Conservation (phyloP, 495 filamentous ascomycete species). For the Penicillium maclennaniae region DNA sequence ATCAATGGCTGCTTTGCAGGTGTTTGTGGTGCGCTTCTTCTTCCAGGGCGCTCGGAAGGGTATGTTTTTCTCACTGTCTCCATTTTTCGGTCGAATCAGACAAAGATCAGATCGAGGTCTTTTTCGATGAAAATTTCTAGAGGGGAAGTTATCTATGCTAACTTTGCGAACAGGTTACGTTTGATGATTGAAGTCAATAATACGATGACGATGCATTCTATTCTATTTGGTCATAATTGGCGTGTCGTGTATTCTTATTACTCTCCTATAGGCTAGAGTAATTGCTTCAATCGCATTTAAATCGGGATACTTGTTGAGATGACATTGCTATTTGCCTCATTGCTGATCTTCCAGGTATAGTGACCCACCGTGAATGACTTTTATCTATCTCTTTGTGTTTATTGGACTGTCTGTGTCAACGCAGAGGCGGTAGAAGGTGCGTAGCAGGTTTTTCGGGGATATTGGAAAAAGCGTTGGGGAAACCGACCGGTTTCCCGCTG, state of each 20-base stretch:
- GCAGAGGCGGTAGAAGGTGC: not conserved
- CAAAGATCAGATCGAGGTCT: too few relatives aligned
- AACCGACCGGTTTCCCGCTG: not conserved
- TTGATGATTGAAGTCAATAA: conserved; percentile 39
- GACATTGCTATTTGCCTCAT: not conserved
- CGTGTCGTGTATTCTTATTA: not conserved
- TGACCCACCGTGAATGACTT: not conserved
- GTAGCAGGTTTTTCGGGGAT: not conserved
- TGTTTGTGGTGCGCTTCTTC: conserved; percentile 97
- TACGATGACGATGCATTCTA: conserved; percentile 32
- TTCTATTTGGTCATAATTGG: conserved; percentile 1
- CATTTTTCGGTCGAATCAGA: not conserved
- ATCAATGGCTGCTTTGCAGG: conserved; percentile 93
- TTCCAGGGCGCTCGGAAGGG: conserved; percentile 87
- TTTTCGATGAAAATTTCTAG: not conserved
- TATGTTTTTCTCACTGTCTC: conserved; percentile 30
- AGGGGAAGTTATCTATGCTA: not conserved
- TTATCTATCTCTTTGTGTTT: too few relatives aligned
- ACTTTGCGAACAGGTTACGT: conserved; percentile 30
- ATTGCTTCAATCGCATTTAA: not conserved
- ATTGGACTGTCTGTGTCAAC: not conserved
- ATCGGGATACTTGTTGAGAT: not conserved
- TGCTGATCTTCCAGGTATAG: not conserved
- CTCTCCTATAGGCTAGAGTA: not conserved
- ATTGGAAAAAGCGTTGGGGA: not conserved